Base-by-base conservation (phyloP, 345 rosid genomes). In the Lepidium africanum region DNA sequence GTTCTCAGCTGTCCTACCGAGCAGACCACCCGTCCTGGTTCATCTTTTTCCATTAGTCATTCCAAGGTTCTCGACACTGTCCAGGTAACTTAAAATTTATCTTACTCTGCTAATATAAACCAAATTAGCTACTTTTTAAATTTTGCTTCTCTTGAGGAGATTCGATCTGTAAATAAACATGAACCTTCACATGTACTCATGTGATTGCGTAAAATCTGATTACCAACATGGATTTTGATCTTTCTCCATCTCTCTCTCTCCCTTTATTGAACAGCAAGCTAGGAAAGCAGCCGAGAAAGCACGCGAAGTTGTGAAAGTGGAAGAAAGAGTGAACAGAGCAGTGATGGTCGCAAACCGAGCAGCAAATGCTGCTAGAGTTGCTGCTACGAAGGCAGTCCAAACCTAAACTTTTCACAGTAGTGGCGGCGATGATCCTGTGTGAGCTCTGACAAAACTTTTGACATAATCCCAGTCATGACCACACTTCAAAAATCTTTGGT, bases 61-160 rank as follows among this genome's bases (percentile, higher is more conserved):
- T 85, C 99, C 76, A 91, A 86, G 81, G 93, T 94, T 49, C 87
- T 91, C 23, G 84, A 87, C 73, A 84, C 85, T 1, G 99, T 89
- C 15, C 97, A 91, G 99, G 97, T 94, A 74, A 37, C 39, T 54
- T 43, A 36, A 43, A 51, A 33, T 8, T 32, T 32, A 30, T 32
- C 71, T 27, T 27, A 46, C 41, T 46, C 37, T 56, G 51, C 57
- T 33, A 23, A 41, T 19, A 61, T 53, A 33, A 41, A 60, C 42
- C 7, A 59, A 33, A 36, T 42, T 21, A 40, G 9, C 9, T 56
- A 36, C 47, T 57, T 21, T 9, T 21, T 13, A 11, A 11, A 2
- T 53, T 39, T 17, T 68, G 41, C 21, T 35, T 16, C 36, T 16
- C 43, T 12, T 10, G n/a, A 32, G 30, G 47, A 68, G 49, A 37